Percentiles rank a stretch among this genome's conserved stretches.
These are phyloP conservation scores for Colletotrichum cereale DNA, from an alignment of 2,329 filamentous ascomycete species.

Conservation along the genomic window DNA sequence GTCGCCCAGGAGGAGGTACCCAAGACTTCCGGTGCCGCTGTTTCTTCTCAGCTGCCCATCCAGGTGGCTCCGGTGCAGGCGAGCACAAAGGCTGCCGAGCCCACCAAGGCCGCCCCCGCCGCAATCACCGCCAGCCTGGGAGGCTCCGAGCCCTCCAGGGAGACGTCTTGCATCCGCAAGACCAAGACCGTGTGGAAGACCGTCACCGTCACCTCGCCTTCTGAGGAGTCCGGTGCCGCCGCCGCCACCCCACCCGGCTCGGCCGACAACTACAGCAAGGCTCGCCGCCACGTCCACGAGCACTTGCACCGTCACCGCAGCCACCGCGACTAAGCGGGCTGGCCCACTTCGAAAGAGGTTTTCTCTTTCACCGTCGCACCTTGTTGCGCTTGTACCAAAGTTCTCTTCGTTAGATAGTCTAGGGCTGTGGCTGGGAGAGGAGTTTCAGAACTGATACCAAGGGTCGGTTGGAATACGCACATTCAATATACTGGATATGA, in stretches of 20 bases:
- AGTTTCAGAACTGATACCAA: slow-evolving; percentile 32
- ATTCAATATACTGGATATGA: slow-evolving; percentile 11
- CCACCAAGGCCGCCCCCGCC: slow-evolving; percentile 14
- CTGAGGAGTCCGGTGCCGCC: slow-evolving; percentile 55
- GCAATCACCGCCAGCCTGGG: slow-evolving; percentile 40
- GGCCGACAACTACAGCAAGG: slow-evolving; percentile 43
- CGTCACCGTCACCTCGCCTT: slow-evolving; percentile 59
- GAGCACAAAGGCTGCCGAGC: not conserved
- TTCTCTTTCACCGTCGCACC: not conserved
- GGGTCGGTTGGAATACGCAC: slow-evolving; percentile 15
- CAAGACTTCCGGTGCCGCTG: slow-evolving; percentile 7
- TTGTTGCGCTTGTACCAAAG: slow-evolving; percentile 25
- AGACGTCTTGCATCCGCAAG: slow-evolving; percentile 46
- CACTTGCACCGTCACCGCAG: slow-evolving; percentile 52
- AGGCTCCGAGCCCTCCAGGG: slow-evolving; percentile 22
- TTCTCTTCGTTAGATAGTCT: slow-evolving; percentile 41
- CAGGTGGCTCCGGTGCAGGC: slow-evolving; percentile 27
- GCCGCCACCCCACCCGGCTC: slow-evolving; percentile 15
- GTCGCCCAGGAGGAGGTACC: slow-evolving; percentile 1
- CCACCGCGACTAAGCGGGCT: slow-evolving; percentile 45
- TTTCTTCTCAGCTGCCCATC: slow-evolving; percentile 28
- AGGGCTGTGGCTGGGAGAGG: slow-evolving; percentile 33
- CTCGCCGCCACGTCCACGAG: slow-evolving; percentile 53
- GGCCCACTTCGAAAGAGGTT: not conserved
- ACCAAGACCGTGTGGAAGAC: slow-evolving; percentile 59